Evolutionary conservation across 257 asterid genomes (phyloP).

Genomic region (Solanum virginianum): DNA sequence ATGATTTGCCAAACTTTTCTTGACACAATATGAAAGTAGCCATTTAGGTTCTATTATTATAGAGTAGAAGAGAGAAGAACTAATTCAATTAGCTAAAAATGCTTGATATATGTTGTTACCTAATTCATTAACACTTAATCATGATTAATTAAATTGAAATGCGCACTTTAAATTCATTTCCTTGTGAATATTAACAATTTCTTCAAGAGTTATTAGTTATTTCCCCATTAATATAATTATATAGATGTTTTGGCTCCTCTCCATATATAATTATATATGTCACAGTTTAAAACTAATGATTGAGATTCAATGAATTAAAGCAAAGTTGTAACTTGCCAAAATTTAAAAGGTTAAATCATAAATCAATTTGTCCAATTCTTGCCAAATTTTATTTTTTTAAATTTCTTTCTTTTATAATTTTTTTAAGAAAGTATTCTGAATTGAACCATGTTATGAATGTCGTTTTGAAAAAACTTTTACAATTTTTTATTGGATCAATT

Average conservation of each 20-base stretch:
- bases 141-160: background rate
- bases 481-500: background rate
- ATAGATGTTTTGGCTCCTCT: no score
- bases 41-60: background rate
- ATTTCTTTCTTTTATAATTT: no score
- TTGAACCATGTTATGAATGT: background rate
- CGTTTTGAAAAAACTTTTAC: background rate
- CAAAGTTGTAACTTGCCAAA: no score
- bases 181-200: background rate
- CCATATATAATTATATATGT: no score
- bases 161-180: background rate
- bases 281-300: no score
- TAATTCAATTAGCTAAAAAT: background rate
- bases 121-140: background rate
- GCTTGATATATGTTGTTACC: background rate
- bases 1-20: background rate
- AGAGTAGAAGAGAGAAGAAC: background rate
- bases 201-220: background rate
- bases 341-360: background rate
- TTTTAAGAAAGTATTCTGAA: background rate
- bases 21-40: background rate
- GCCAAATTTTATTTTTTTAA: no score
- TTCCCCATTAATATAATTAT: background rate
- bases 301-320: background rate
- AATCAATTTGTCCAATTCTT: background rate